Conservation (phyloP, 169 alveolate species). For the Babesia divergens region DNA sequence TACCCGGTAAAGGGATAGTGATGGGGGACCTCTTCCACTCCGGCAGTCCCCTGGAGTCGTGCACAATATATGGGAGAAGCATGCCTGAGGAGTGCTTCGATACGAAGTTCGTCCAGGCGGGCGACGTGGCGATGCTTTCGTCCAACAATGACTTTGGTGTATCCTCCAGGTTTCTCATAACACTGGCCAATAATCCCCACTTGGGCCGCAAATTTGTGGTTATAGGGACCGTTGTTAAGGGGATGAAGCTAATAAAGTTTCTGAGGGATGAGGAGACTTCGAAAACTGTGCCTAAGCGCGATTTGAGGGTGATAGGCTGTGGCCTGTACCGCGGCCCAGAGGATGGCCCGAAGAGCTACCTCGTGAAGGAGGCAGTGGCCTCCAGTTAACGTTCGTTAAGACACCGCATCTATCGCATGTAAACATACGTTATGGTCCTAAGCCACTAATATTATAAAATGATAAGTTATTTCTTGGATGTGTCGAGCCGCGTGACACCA, state of each 20-base stretch:
- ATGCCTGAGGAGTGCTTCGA: slow-evolving; percentile 74
- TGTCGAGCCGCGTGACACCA: too few species aligned
- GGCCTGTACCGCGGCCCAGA: slow-evolving; percentile 58
- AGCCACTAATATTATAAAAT: too few species aligned
- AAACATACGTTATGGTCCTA: too few species aligned
- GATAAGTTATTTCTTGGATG: too few species aligned
- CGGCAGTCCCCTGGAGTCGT: slow-evolving; percentile 44
- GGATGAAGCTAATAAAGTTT: slow-evolving; percentile 70
- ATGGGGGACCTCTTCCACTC: slow-evolving; percentile 70
- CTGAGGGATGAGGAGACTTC: slow-evolving; percentile 61
- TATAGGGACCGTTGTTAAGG: slow-evolving; percentile 75
- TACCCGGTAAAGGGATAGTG: slow-evolving; percentile 67
- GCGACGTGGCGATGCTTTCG: slow-evolving; percentile 73
- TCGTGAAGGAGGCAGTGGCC: neutral
- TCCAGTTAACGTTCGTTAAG: too few species aligned
- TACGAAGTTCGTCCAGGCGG: slow-evolving; percentile 71
- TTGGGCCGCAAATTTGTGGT: slow-evolving; percentile 69
- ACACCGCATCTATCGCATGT: too few species aligned
- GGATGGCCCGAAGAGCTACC: slow-evolving; percentile 50
- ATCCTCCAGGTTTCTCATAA: slow-evolving; percentile 69
- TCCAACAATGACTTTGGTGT: slow-evolving; percentile 59
- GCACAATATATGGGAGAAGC: slow-evolving; percentile 64
- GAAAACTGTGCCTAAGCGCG: slow-evolving; percentile 71
- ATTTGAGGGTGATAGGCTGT: slow-evolving; percentile 44
- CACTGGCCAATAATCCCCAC: slow-evolving; percentile 64